A percentile compares a stretch with the other conserved stretches of the same genome.
These are phyloP conservation scores for Clonostachys sp. DNA, from an alignment of 2,329 filamentous ascomycete species.

Conservation along the genomic window DNA sequence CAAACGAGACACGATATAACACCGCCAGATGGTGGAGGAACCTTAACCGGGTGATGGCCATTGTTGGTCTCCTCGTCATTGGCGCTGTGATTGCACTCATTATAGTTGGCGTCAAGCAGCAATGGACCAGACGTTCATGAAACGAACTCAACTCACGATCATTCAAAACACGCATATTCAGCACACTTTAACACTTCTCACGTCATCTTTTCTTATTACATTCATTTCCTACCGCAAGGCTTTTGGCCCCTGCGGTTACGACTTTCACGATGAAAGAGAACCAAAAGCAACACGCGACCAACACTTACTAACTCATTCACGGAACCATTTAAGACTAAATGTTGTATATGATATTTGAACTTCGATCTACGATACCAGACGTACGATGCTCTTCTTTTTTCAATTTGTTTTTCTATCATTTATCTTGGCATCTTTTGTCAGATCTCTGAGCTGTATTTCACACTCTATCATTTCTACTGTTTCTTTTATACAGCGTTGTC, in stretches of 20 bases:
- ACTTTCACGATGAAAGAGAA: too few relatives aligned
- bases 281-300: background rate
- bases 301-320: background rate
- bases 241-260: too few relatives aligned
- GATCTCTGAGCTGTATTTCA: background rate
- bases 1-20: constrained; percentile 40
- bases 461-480: background rate
- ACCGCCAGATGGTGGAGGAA: constrained; percentile 57
- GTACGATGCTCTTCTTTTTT: background rate
- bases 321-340: background rate
- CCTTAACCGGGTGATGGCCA: constrained; percentile 53
- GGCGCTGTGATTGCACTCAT: constrained; percentile 45
- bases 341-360: background rate
- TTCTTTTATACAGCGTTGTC: background rate
- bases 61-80: constrained; percentile 49
- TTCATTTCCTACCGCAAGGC: background rate
- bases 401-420: background rate
- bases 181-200: too few relatives aligned
- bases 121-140: constrained; percentile 26
- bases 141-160: background rate
- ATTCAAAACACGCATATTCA: background rate
- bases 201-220: background rate
- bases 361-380: background rate
- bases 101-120: constrained; percentile 45
- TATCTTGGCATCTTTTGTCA: background rate